A percentile compares a stretch with the other conserved stretches of the same genome.
Evolutionary conservation across 306 rosid species (phyloP).

Genomic region (Calophaca sinica): DNA sequence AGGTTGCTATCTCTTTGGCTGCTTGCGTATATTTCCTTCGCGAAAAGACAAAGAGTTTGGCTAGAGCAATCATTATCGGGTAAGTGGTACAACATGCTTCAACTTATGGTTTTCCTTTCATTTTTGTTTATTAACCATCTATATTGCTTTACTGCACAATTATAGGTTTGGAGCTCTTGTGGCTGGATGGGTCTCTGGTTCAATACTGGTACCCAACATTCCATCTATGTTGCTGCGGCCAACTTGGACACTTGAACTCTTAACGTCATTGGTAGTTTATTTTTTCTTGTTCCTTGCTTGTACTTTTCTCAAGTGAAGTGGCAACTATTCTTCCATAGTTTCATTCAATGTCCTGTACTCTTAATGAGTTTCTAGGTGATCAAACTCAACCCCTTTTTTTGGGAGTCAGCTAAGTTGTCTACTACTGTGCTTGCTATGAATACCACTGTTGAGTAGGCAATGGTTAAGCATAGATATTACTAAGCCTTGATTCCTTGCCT

Average conservation of each 20-base stretch:
- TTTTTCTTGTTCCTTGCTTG: constrained; percentile 78
- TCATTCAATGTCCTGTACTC: constrained; percentile 25
- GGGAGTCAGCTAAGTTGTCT: constrained; percentile 24
- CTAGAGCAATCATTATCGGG: constrained; percentile 85
- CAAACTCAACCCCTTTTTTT: constrained; percentile 25
- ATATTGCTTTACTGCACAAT: constrained; percentile 29
- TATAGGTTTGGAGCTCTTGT: constrained; percentile 89
- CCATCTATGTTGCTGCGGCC: constrained; percentile 81
- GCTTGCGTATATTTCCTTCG: constrained; percentile 97
- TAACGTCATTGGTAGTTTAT: constrained; percentile 85
- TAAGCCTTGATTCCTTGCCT: background rate
- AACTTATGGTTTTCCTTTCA: background rate
- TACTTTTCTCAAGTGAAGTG: constrained; percentile 82
- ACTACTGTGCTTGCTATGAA: constrained; percentile 9
- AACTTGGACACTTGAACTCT: constrained; percentile 87
- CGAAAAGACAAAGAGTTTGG: constrained; percentile 93
- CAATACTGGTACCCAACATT: constrained; percentile 77
- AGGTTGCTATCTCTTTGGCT: constrained; percentile 95
- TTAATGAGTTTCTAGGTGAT: constrained; percentile 38
- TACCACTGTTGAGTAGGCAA: background rate
- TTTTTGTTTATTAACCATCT: constrained; percentile 20
- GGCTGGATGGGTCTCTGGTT: constrained; percentile 87
- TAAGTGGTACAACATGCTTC: constrained; percentile 47
- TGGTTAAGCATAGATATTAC: constrained; percentile 27
- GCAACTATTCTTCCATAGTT: constrained; percentile 36